phyloP scores from a whole-genome alignment of 768 basidiomycete genomes.

The Tylopilus vinaceipallidus region DNA sequence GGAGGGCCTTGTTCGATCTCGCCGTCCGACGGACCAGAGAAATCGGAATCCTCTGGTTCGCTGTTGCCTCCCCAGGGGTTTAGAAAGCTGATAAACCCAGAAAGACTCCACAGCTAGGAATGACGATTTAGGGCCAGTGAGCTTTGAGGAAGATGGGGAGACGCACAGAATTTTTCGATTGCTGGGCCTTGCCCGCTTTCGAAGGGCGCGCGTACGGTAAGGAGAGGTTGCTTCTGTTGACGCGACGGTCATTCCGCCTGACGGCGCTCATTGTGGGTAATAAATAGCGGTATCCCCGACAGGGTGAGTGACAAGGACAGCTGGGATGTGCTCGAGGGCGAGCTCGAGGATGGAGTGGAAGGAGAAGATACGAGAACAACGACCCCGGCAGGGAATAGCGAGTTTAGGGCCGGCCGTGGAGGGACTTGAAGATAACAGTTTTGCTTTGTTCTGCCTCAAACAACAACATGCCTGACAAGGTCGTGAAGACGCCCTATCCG shows the following conservation, averaged over 20 bases:
- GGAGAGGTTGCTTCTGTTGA: conserved; percentile 37
- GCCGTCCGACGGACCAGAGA: conserved; percentile 19
- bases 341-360: conserved; percentile 10
- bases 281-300: conserved; percentile 11
- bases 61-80: conserved; percentile 41
- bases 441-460: conserved; percentile 3
- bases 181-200: conserved; percentile 21
- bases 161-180: conserved; percentile 49
- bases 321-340: conserved; percentile 5
- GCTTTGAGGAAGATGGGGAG: background rate
- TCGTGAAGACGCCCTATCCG: conserved; percentile 69
- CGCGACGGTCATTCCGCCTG: conserved; percentile 44
- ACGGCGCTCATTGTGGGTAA: conserved; percentile 52
- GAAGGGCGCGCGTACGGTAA: conserved; percentile 55
- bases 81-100: conserved; percentile 47
- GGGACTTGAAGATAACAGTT: conserved; percentile 14
- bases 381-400: conserved; percentile 17
- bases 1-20: conserved; percentile 30
- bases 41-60: conserved; percentile 23
- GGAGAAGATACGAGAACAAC: conserved; percentile 24
- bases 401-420: conserved; percentile 32
- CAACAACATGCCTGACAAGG: conserved; percentile 41
- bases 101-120: conserved; percentile 48
- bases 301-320: background rate
- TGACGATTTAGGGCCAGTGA: conserved; percentile 13